A percentile compares a stretch with the other conserved stretches of the same genome.
These are phyloP conservation scores for Penicillium glabrum DNA, from an alignment of 2,329 filamentous ascomycete genomes.

Conservation along the genomic window DNA sequence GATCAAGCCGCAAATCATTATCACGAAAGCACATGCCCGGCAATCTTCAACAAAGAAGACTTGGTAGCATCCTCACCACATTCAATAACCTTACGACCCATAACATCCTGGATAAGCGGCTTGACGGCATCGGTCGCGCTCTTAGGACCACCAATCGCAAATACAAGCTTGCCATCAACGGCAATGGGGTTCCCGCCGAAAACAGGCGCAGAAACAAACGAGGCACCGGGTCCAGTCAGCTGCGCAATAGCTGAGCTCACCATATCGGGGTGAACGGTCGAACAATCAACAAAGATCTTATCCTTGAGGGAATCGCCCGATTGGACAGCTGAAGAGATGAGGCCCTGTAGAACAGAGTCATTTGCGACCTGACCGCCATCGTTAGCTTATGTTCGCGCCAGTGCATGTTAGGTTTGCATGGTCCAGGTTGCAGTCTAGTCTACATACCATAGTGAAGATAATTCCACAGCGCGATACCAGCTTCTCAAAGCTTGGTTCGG, in stretches of 20 bases:
- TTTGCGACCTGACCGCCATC: conserved; percentile 36
- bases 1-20: not conserved
- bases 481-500: conserved; percentile 34
- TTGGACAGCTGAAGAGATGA: conserved; percentile 27
- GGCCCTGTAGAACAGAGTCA: conserved; percentile 38
- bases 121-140: conserved; percentile 34
- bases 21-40: conserved; percentile 31
- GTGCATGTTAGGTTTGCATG: not conserved
- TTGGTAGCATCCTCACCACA: conserved; percentile 46
- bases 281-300: conserved; percentile 84
- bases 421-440: not conserved
- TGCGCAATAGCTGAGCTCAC: conserved; percentile 33
- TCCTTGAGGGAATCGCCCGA: conserved; percentile 51
- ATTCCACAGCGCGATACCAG: conserved; percentile 38
- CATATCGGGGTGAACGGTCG: conserved; percentile 79
- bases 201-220: conserved; percentile 44
- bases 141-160: conserved; percentile 42
- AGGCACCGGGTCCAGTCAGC: conserved; percentile 35
- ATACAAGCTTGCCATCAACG: conserved; percentile 47
- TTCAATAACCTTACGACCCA: conserved; percentile 44
- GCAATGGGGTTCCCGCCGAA: conserved; percentile 48
- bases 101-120: conserved; percentile 45
- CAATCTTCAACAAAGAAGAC: conserved; percentile 47
- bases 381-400: conserved; percentile 5
- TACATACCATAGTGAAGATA: conserved; percentile 40